Evolutionary conservation across 202 grass and related monocot species (phyloP).

Genomic region (Schoenoplectus tabernaemontani): DNA sequence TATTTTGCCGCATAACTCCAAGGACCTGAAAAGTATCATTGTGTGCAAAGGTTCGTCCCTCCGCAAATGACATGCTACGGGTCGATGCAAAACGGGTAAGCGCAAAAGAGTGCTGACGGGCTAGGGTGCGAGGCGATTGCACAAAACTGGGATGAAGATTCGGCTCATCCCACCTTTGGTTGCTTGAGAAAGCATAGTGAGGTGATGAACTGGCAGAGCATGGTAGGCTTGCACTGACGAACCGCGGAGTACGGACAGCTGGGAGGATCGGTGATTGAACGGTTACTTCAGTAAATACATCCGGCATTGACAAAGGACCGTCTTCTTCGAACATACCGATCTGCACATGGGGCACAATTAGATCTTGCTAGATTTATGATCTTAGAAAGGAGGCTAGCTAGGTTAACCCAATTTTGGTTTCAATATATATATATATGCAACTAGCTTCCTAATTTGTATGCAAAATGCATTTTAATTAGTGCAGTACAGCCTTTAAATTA

Average conservation of each 20-base stretch:
- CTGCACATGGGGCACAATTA: not conserved
- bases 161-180: conserved; percentile 22
- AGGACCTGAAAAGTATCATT: conserved; percentile 15
- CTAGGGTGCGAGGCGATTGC: conserved; percentile 19
- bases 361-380: not conserved
- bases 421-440: not conserved
- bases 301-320: conserved; percentile 45
- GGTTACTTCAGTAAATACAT: conserved; percentile 50
- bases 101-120: conserved; percentile 48
- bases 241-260: conserved; percentile 41
- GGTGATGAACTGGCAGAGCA: conserved; percentile 49
- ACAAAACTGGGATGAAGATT: conserved; percentile 16
- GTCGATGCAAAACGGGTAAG: conserved; percentile 31
- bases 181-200: conserved; percentile 12
- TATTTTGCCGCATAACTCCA: not conserved
- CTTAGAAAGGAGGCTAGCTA: not conserved
- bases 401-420: too few relatives aligned
- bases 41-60: conserved; percentile 7
- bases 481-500: not conserved
- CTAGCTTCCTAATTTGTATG: not conserved
- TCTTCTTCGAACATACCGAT: conserved; percentile 44
- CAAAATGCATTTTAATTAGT: not conserved
- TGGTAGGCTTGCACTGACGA: conserved; percentile 53
- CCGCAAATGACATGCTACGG: conserved; percentile 16
- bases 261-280: conserved; percentile 40